Evolutionary conservation across 2,329 filamentous ascomycete genomes (phyloP), one percentile per base, ranked within the genome.

Genomic region (Dactylonectria estremocensis): DNA sequence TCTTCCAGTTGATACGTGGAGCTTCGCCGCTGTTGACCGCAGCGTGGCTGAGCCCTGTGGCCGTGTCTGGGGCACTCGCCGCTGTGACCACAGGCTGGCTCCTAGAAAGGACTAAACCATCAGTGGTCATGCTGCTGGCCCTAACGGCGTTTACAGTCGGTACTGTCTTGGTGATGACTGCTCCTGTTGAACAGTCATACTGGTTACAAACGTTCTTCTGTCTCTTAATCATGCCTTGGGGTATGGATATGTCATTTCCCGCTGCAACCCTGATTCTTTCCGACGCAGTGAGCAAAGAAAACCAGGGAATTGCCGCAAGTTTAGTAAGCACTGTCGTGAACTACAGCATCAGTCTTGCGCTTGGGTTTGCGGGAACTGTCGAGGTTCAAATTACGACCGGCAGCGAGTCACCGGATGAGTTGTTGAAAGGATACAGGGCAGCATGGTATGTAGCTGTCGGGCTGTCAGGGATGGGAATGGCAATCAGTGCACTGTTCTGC

Each of bases 311-410:
- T 11, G 84, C 80, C 0, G 83, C 82, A 10, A 88, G 85, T 18
- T 76, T 93, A 6, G 88, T 92, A 35, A 89, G 86, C 64, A 92
- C 90, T 0, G 83, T 91, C 11, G 87, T 93, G 68, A 92, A 93
- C 77, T 93, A 93, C 75, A 87, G 86, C 65, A 92, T 93, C 37
- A 89, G 88, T 1, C 78, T 93, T 3, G 90, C 89, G 0, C 82
- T 93, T 0, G 91, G 91, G 0, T 86, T 93, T 52, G 90, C 90
- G 0, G 90, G 90, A 0, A 92, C 89, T 0, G 86, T 92, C 2
- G 89, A 92, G 73, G 78, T 80, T 0, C 79, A 82, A 6, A 75
- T 83, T 0, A 72, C 77, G 3, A 59, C 70, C 0, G 80, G 76
- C 0, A 72, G 72, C 1, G 20, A 66, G 18, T 70, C 72, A 0